phyloP scores from a whole-genome alignment of 2,329 filamentous ascomycete species.

The Pleoardoris graminearum region DNA sequence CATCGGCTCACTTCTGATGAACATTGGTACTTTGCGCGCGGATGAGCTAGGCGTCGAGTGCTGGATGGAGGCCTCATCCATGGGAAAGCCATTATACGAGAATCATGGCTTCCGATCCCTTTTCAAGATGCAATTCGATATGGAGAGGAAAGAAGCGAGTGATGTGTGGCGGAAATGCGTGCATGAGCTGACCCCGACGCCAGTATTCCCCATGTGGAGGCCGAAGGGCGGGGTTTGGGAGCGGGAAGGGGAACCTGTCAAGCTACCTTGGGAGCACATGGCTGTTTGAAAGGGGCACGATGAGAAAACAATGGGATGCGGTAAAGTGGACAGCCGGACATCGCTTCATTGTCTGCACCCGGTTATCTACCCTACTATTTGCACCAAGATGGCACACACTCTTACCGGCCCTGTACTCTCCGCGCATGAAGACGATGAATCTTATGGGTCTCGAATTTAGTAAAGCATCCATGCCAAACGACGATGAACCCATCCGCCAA shows the following conservation, averaged over 20 bases:
- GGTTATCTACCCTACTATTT: no score
- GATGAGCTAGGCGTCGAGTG: slow-evolving; percentile 41
- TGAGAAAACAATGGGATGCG: neutral
- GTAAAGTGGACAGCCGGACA: no score
- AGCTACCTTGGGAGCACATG: slow-evolving; percentile 34
- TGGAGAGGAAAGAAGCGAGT: slow-evolving; percentile 24
- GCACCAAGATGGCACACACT: no score
- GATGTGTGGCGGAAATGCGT: slow-evolving; percentile 39
- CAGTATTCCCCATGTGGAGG: slow-evolving; percentile 41
- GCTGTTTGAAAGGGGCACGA: slow-evolving; percentile 6
- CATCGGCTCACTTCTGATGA: slow-evolving; percentile 43
- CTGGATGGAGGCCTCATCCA: slow-evolving; percentile 44
- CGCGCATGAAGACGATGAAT: no score
- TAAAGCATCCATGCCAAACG: no score
- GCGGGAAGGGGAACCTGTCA: slow-evolving; percentile 17
- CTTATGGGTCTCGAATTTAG: no score
- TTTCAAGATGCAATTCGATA: slow-evolving; percentile 38
- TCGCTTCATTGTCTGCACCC: no score
- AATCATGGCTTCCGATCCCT: slow-evolving; percentile 35
- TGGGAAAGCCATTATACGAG: slow-evolving; percentile 45
- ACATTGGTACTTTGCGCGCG: slow-evolving; percentile 37
- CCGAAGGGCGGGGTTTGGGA: slow-evolving; percentile 27
- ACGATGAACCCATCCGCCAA: no score
- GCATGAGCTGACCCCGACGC: slow-evolving; percentile 38
- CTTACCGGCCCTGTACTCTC: no score